Percentiles rank a stretch among this genome's conserved stretches.
Evolutionary conservation across 2,329 filamentous ascomycete genomes (phyloP).

Genomic region (Polytolypa hystricis): DNA sequence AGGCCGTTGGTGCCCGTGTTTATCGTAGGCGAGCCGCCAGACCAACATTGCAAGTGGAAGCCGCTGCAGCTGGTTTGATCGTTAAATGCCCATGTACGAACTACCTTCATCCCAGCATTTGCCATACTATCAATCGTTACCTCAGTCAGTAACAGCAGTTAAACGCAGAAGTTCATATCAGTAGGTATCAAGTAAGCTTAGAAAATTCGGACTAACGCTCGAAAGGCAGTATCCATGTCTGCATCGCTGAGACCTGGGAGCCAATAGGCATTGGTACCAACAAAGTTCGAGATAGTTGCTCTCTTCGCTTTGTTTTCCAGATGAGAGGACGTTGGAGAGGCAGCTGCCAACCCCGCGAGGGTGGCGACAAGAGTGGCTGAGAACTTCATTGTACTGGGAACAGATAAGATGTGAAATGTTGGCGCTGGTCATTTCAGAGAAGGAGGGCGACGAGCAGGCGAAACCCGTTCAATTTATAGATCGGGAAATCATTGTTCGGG

Average conservation of each 20-base stretch:
- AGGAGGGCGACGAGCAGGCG: too few relatives aligned
- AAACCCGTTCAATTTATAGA: too few relatives aligned
- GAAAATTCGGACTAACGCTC: conserved; percentile 15
- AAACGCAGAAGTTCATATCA: not conserved
- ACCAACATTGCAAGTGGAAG: conserved; percentile 36
- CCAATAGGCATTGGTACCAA: conserved; percentile 44
- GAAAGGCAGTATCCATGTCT: conserved; percentile 37
- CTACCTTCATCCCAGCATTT: conserved; percentile 37
- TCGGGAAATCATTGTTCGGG: too few relatives aligned
- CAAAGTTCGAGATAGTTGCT: conserved; percentile 18
- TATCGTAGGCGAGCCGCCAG: conserved; percentile 36
- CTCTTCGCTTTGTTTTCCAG: not conserved
- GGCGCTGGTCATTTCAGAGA: too few relatives aligned
- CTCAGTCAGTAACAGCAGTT: not conserved
- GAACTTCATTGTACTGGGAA: conserved; percentile 1
- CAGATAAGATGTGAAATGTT: not conserved
- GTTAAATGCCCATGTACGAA: conserved; percentile 46
- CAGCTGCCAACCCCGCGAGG: not conserved
- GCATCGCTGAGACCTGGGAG: conserved; percentile 38
- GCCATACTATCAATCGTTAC: not conserved
- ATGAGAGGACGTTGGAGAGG: not conserved
- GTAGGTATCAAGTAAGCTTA: not conserved
- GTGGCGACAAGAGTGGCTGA: not conserved
- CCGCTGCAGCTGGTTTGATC: conserved; percentile 30
- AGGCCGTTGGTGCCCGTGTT: conserved; percentile 54